These are phyloP conservation scores for Mimosa pudica DNA, from an alignment of 306 rosid species.

Conservation along the genomic window DNA sequence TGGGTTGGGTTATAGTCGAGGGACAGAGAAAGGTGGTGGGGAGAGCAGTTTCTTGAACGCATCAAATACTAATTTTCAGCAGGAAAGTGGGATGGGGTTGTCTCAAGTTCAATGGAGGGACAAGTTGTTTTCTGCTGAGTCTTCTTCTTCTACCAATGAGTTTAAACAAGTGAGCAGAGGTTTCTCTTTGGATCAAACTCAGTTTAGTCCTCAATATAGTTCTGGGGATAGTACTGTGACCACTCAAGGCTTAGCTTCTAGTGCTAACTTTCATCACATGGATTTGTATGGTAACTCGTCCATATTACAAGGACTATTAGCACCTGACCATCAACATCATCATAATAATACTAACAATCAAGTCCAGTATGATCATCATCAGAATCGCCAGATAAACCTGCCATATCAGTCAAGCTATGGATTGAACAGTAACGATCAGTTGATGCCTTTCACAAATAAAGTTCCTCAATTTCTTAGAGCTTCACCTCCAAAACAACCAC, in stretches of 20 bases:
- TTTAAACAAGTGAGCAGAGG: conserved; percentile 62
- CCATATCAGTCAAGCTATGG: conserved; percentile 53
- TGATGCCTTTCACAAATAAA: conserved; percentile 57
- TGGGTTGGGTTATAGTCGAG: conserved; percentile 41
- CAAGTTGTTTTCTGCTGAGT: conserved; percentile 52
- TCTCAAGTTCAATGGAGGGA: conserved; percentile 79
- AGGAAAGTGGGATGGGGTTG: conserved; percentile 57
- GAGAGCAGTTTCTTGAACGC: conserved; percentile 66
- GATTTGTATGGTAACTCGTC: conserved; percentile 67
- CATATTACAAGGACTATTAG: conserved; percentile 74
- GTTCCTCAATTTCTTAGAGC: conserved; percentile 75
- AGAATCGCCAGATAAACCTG: conserved; percentile 42
- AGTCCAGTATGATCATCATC: conserved; percentile 37
- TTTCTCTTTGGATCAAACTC: conserved; percentile 67
- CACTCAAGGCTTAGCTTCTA: conserved; percentile 50
- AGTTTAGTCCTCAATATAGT: conserved; percentile 79
- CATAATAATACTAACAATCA: conserved; percentile 30
- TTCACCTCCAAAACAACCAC: conserved; percentile 88
- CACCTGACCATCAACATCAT: conserved; percentile 37
- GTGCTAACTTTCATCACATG: conserved; percentile 52
- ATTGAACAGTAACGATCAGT: conserved; percentile 51
- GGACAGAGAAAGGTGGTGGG: conserved; percentile 50
- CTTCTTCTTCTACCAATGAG: conserved; percentile 40
- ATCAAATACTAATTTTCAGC: conserved; percentile 52
- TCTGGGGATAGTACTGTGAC: conserved; percentile 66